Base-by-base conservation (phyloP, 805 yeast genomes). In the Cyberlindnera saturnus region DNA sequence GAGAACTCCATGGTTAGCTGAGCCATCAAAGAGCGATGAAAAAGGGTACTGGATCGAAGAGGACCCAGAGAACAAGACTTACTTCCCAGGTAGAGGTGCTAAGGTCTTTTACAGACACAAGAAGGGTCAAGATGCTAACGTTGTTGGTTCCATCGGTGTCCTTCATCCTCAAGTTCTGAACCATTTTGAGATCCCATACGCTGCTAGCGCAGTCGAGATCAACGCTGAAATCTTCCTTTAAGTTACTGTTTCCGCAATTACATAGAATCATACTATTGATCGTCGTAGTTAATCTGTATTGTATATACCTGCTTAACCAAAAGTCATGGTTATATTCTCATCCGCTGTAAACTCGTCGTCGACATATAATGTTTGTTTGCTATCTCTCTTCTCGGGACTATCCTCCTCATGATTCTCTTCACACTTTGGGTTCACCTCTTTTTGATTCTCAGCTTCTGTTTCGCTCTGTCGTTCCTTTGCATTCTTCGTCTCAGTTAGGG, bases 71-170 rank as follows among this genome's bases (percentile, higher is more conserved):
- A 74, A 81, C 61, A 74, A 80, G 39, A 84, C 90, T 47, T 91
- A 75, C 69, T 93, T 93, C 85, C 96, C 96, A 33, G 99, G 98
- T 34, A 84, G 99, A 72, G 97, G 96, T 49, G 99, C 99, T 41
- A 82, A 78, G 59, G 75, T 93, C 50, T 77, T 74, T 67, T 86
- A 81, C 69, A 80, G 95, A 72, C 67, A 73, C 44, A 74, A 68
- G 46, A 77, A 76, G 45, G 83, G 79, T 46, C 82, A 66, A 30
- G 70, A 74, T 34, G 76, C 74, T 14, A 64, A 73, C 55, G 74
- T 68, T 44, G 74, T 90, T 57, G 99, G 99, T 52, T 70, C 80
- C 38, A 72, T 93, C 53, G 99, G 99, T 66, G 96, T 89, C 46
- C 73, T 93, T 56, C 99, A 93, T 65, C 99, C 99, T 31, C 88